Evolutionary conservation across 495 filamentous ascomycete genomes (phyloP).

Genomic region (Lineolata rhizophorae): DNA sequence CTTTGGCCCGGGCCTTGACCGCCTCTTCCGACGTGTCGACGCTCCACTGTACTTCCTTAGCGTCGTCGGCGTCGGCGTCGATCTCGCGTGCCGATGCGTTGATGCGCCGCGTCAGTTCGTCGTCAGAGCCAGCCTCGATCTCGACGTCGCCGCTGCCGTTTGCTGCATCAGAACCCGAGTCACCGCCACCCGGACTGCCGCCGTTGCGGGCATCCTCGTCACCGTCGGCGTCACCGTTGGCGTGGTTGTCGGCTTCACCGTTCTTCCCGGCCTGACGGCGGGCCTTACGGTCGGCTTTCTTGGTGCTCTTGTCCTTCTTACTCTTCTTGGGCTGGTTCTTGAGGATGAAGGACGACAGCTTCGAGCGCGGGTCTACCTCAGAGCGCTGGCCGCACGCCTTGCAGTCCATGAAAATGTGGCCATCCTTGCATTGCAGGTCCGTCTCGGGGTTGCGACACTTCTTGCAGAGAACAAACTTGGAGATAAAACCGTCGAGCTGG

Average conservation of each 20-base stretch:
- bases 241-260: constrained; percentile 35
- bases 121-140: constrained; percentile 65
- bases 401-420: constrained; percentile 78
- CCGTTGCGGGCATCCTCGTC: constrained; percentile 36
- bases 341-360: constrained; percentile 91
- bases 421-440: constrained; percentile 82
- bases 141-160: constrained; percentile 50
- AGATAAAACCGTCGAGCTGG: constrained; percentile 93
- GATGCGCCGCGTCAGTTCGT: constrained; percentile 78
- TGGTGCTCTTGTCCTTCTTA: constrained; percentile 84
- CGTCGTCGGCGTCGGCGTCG: constrained; percentile 34
- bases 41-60: constrained; percentile 78
- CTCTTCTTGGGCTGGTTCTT: constrained; percentile 89
- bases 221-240: constrained; percentile 35
- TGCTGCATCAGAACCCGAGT: constrained; percentile 58
- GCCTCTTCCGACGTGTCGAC: constrained; percentile 90
- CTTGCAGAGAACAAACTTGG: constrained; percentile 96
- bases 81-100: constrained; percentile 62
- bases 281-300: constrained; percentile 60
- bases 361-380: constrained; percentile 77
- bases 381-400: constrained; percentile 92
- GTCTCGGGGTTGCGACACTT: constrained; percentile 99
- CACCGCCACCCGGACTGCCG: constrained; percentile 40
- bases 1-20: constrained; percentile 78
- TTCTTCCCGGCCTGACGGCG: constrained; percentile 34